Percentiles rank a stretch among this genome's conserved stretches.
Evolutionary conservation across 2,329 filamentous ascomycete genomes (phyloP).

Genomic region (Furcasterigmium furcatum): DNA sequence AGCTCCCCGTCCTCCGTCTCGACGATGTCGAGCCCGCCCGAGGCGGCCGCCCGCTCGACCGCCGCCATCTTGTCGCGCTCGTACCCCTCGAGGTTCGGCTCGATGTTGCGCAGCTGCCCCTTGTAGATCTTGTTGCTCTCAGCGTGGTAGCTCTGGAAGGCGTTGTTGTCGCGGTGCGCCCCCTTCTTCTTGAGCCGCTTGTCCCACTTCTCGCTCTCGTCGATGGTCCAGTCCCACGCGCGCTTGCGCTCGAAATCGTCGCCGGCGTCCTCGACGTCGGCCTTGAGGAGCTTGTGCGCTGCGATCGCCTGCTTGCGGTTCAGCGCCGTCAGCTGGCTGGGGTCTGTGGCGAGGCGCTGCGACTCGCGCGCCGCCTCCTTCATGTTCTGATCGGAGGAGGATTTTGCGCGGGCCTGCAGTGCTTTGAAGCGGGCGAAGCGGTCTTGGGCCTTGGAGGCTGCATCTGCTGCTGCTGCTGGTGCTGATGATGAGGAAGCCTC

Average conservation of each 20-base stretch:
- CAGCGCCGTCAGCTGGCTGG: conserved; percentile 72
- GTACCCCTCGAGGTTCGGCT: conserved; percentile 79
- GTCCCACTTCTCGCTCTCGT: conserved; percentile 94
- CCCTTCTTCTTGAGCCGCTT: conserved; percentile 83
- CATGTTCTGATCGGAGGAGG: conserved; percentile 69
- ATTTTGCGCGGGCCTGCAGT: conserved; percentile 76
- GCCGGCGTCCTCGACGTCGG: conserved; percentile 78
- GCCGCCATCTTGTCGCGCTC: conserved; percentile 81
- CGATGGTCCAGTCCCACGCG: conserved; percentile 97
- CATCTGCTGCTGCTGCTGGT: conserved; percentile 11
- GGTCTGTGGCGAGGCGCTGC: conserved; percentile 74
- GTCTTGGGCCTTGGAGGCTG: conserved; percentile 54
- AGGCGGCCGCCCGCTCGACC: conserved; percentile 79
- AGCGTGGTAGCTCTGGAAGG: conserved; percentile 84
- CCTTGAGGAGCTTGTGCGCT: conserved; percentile 88
- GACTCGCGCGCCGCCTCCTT: conserved; percentile 83
- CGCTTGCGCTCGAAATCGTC: conserved; percentile 97
- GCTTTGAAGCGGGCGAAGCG: conserved; percentile 82
- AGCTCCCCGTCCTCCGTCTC: conserved; percentile 95
- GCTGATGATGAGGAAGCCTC: conserved; percentile 2
- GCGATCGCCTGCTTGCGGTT: conserved; percentile 84
- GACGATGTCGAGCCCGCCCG: conserved; percentile 85
- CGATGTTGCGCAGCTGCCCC: conserved; percentile 75
- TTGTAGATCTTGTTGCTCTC: conserved; percentile 94
- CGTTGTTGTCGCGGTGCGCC: conserved; percentile 76